Conservation (phyloP, 352 stramenopile genomes). For the Thraustotheca clavata region DNA sequence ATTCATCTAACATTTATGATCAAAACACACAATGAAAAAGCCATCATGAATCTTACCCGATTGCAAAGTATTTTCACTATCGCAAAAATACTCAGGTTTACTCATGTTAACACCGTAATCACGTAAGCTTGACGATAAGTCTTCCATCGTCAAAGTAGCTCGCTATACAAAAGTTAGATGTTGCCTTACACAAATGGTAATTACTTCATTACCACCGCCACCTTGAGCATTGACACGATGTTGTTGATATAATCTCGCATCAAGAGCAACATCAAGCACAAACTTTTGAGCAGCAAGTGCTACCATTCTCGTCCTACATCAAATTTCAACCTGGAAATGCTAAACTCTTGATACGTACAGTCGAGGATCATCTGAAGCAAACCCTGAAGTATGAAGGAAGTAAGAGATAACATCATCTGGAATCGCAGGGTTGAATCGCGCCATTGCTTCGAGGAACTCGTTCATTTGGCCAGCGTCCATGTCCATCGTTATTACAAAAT, state of each 20-base stretch:
- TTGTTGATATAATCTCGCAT: slow-evolving; percentile 72
- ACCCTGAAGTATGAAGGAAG: slow-evolving; percentile 64
- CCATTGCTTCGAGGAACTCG: slow-evolving; percentile 48
- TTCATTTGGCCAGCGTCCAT: slow-evolving; percentile 42
- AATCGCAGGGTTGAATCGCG: slow-evolving; percentile 52
- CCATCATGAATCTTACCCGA: no score
- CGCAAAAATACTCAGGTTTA: slow-evolving; percentile 75
- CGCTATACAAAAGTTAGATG: background rate
- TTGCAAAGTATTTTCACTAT: slow-evolving; percentile 31
- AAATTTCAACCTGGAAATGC: background rate
- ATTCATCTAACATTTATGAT: no score
- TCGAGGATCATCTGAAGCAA: slow-evolving; percentile 53
- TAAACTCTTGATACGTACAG: slow-evolving; percentile 33
- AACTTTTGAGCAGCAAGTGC: slow-evolving; percentile 70
- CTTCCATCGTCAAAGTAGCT: slow-evolving; percentile 61
- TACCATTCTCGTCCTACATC: slow-evolving; percentile 46
- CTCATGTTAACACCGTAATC: slow-evolving; percentile 74
- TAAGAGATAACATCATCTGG: slow-evolving; percentile 68
- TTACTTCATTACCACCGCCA: background rate
- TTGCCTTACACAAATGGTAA: background rate
- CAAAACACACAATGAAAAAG: no score
- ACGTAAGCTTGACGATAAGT: slow-evolving; percentile 59
- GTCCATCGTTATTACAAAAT: slow-evolving; percentile 25
- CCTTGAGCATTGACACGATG: slow-evolving; percentile 13
- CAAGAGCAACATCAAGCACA: slow-evolving; percentile 66